These are phyloP conservation scores for Dendrostoma leiphaemia DNA, from an alignment of 2,329 filamentous ascomycete species.

Conservation along the genomic window DNA sequence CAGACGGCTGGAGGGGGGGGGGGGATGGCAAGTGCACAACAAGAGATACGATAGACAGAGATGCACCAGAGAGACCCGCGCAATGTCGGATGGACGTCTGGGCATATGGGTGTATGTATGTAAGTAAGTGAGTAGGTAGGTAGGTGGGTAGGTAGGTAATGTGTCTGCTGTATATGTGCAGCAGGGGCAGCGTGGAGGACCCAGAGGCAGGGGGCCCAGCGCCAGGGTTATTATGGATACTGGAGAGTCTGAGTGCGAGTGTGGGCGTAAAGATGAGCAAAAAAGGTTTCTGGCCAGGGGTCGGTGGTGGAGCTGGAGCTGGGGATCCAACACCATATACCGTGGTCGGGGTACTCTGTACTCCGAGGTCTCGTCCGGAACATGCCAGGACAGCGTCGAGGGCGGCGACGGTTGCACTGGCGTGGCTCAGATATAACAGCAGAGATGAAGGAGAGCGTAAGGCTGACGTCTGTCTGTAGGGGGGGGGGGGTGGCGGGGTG, in stretches of 20 bases:
- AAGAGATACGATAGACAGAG: neutral
- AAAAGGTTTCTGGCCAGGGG: neutral
- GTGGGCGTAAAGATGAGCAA: neutral
- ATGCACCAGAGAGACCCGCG: conserved; percentile 2
- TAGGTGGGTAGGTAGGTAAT: too few species aligned
- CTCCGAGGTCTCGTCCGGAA: neutral
- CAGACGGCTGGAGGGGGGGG: neutral
- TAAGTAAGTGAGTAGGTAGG: neutral
- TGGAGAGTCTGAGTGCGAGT: neutral
- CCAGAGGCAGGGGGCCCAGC: neutral
- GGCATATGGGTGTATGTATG: neutral
- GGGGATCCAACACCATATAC: too few species aligned
- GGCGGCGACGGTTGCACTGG: neutral
- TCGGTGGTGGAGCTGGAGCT: neutral
- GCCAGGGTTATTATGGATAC: conserved; percentile 5
- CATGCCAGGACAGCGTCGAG: neutral
- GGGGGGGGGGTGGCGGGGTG: neutral
- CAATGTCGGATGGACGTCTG: conserved; percentile 12
- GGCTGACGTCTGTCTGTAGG: neutral
- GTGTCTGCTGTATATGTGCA: too few species aligned
- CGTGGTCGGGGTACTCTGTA: too few species aligned
- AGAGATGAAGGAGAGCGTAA: neutral
- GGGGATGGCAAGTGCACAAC: neutral
- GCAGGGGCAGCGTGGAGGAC: neutral
- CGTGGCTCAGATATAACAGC: neutral